Evolutionary conservation across 768 basidiomycete species (phyloP).

Genomic region (Boletus barrowsii): DNA sequence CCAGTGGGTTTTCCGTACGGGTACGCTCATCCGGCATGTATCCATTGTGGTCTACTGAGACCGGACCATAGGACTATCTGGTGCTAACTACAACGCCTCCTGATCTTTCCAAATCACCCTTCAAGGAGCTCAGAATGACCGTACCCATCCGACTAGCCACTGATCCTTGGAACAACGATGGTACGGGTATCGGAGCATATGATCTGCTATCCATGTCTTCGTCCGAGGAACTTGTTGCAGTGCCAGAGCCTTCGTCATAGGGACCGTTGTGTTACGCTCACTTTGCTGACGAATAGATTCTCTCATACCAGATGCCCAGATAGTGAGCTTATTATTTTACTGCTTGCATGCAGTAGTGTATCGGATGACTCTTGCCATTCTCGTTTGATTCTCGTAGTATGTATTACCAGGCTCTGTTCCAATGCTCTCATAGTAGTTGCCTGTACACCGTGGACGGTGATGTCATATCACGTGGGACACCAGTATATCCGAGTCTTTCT

Average conservation of each 20-base stretch:
- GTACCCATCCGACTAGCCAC: conserved; percentile 67
- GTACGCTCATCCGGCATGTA: conserved; percentile 34
- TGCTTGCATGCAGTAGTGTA: not conserved
- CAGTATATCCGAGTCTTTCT: conserved; percentile 4
- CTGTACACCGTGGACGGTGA: conserved; percentile 6
- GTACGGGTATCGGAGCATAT: conserved; percentile 17
- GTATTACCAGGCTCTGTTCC: too few relatives aligned
- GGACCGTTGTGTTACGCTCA: not conserved
- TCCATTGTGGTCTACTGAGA: not conserved
- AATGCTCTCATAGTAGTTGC: not conserved
- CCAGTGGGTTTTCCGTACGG: conserved; percentile 61
- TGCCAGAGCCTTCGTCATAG: conserved; percentile 9
- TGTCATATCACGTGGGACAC: conserved; percentile 25
- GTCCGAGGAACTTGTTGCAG: conserved; percentile 24
- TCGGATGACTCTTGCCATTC: not conserved
- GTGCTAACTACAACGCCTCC: conserved; percentile 58
- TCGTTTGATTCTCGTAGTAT: too few relatives aligned
- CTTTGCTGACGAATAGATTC: not conserved
- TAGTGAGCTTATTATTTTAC: not conserved
- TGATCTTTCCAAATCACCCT: conserved; percentile 51
- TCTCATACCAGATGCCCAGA: not conserved
- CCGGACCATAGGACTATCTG: conserved; percentile 56
- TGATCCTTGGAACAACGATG: conserved; percentile 49
- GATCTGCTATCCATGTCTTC: conserved; percentile 14
- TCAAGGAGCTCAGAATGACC: conserved; percentile 56